These are phyloP conservation scores for Kodamaea sagamina DNA, from an alignment of 805 yeast species.

Conservation along the genomic window DNA sequence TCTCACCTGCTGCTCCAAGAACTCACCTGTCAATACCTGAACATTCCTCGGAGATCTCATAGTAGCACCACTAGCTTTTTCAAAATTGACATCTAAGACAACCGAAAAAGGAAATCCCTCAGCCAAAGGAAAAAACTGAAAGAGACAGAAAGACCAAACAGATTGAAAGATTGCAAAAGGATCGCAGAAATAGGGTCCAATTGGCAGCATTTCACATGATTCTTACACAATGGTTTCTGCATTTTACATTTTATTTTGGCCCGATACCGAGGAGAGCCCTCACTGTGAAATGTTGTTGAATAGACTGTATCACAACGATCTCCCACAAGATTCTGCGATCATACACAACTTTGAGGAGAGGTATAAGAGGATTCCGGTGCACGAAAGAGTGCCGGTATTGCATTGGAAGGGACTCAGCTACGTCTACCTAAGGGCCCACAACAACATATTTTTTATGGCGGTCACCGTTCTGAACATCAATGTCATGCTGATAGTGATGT, in stretches of 20 bases:
- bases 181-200: not conserved
- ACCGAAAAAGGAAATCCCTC: not conserved
- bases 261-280: constrained; percentile 29
- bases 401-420: constrained; percentile 53
- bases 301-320: constrained; percentile 35
- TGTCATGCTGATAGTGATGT: constrained; percentile 58
- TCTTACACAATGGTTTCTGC: constrained; percentile 36
- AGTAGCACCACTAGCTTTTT: constrained; percentile 3
- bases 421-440: constrained; percentile 50
- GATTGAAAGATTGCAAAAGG: constrained; percentile 1
- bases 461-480: constrained; percentile 51
- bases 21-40: constrained; percentile 4
- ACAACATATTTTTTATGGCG: constrained; percentile 45
- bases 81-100: not conserved
- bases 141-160: not conserved
- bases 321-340: constrained; percentile 27
- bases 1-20: constrained; percentile 14
- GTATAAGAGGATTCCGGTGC: constrained; percentile 22
- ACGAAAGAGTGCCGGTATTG: constrained; percentile 45
- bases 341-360: constrained; percentile 27
- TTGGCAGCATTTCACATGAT: constrained; percentile 1
- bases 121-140: not conserved
- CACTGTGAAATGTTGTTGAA: constrained; percentile 36
- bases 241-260: constrained; percentile 38
- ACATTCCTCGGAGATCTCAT: not conserved